Base-by-base conservation (phyloP, 805 yeast genomes). In the Monosporozyma aquatica region DNA sequence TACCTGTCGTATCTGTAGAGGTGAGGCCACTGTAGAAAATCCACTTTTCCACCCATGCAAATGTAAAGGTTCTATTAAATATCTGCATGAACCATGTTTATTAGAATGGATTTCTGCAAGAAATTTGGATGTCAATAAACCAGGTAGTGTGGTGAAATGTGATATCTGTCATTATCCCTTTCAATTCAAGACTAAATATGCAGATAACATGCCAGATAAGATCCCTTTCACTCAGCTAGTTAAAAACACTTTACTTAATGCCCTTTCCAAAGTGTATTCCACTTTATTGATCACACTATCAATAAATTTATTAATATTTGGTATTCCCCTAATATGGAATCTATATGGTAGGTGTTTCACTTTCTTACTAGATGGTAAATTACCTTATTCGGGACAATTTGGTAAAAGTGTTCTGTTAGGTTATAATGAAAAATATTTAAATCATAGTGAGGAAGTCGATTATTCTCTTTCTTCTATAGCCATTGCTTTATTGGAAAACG, bases 51-150 rank as follows among this genome's bases (percentile, higher is more conserved):
- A 84, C 61, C 98, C 98, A 3, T 92, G 99, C 64, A 80, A 76
- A 55, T 92, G 98, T 64, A 72, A 87, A 41, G 99, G 99, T 1
- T 82, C 95, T 11, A 94, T 92, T 59, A 82, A 82, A 58, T 89
- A 80, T 55, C 85, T 92, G 42, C 99, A 92, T 61, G 95, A 90
- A 61, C 94, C 82, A 43, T 92, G 99, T 61, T 64, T 90, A 37
- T 66, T 78, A 53, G 92, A 86, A 55, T 90, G 98, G 98, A 72
- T 92, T 5, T 47, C 54, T n/a, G 55, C 65, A 6, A 59, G 62
- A 41, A 56, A 58, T 45, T 47, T 60, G 10, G 61, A 61, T 40
- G 48, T 59, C 27, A 50, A 44, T 20, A 53, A 56, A 26, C 58
- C 61, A 14, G 65, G 66, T 23, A 76, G 79, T 45, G 71, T 72